Evolutionary conservation across 345 rosid species (phyloP).

Genomic region (thale cress (Arabidopsis thaliana)): TAIR10.1 NC_003076.8:26080501-26081000

Average conservation of each 20-base stretch:
- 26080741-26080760: constrained; percentile 95
- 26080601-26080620: background rate
- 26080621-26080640: constrained; percentile 47
- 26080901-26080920: constrained; percentile 77
- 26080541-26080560: constrained; percentile 76
- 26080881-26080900: constrained; percentile 93
- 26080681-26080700: constrained; percentile 74
- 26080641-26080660: constrained; percentile 92
- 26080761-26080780: constrained; percentile 60
- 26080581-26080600: constrained; percentile 7
- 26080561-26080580: background rate
- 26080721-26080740: constrained; percentile 85
- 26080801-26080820: background rate
- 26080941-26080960: constrained; percentile 97
- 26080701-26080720: constrained; percentile 76
- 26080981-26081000: constrained; percentile 93
- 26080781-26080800: background rate
- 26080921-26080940: constrained; percentile 89
- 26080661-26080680: constrained; percentile 76
- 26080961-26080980: constrained; percentile 93
- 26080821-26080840: background rate
- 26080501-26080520: constrained; percentile 94
- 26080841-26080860: background rate
- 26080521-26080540: constrained; percentile 82
- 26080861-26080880: constrained; percentile 93